A percentile compares a stretch with the other conserved stretches of the same genome.
These are phyloP conservation scores for Blepharisma stoltei DNA, from an alignment of 73 alveolate species.

Conservation along the genomic window DNA sequence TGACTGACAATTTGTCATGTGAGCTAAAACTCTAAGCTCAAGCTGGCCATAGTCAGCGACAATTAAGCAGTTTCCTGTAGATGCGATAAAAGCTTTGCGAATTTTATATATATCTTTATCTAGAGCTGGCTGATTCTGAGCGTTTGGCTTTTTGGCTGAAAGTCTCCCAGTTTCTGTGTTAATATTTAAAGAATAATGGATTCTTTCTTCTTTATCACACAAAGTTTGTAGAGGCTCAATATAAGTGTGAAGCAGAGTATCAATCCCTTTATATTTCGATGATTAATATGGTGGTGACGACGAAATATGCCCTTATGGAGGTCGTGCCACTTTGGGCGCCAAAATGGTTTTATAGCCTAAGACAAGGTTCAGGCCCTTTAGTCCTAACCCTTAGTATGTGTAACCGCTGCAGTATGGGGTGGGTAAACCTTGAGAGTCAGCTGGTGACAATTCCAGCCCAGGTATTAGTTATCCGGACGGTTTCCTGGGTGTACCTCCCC, in stretches of 20 bases:
- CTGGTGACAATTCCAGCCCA: no score
- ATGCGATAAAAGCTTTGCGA: constrained; percentile 78
- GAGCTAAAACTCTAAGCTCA: constrained; percentile 93
- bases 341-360: no score
- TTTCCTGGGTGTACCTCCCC: no score
- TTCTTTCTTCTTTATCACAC: constrained; percentile 52
- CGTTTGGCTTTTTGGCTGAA: constrained; percentile 85
- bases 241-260: constrained; percentile 65
- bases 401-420: no score
- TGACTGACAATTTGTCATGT: constrained; percentile 81
- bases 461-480: no score
- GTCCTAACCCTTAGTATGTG: no score
- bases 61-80: constrained; percentile 69
- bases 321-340: no score
- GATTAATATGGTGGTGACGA: no score
- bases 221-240: constrained; percentile 68
- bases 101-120: constrained; percentile 71
- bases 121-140: constrained; percentile 85
- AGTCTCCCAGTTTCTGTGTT: constrained; percentile 95
- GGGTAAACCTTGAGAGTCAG: no score
- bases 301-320: no score
- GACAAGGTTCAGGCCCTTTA: no score
- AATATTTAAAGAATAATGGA: constrained; percentile 78
- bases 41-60: constrained; percentile 96
- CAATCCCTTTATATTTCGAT: constrained; percentile 47